These are phyloP conservation scores for Fraxinus baroniana DNA, from an alignment of 305 asterid species.

Conservation along the genomic window DNA sequence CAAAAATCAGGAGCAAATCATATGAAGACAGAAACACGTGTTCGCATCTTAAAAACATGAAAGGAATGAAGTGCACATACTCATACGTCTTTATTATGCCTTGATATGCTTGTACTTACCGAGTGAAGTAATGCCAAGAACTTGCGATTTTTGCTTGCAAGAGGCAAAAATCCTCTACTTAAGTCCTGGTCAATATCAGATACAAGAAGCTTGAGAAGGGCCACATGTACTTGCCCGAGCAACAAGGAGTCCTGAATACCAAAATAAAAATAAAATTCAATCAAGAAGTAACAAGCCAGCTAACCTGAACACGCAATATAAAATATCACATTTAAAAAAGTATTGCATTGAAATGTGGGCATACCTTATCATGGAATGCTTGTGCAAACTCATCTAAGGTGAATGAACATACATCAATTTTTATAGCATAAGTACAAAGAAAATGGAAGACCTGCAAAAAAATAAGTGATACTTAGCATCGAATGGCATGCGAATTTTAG, in stretches of 20 bases:
- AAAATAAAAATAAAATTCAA: conserved; percentile 21
- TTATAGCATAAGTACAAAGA: conserved; percentile 69
- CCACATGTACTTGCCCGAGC: conserved; percentile 79
- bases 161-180: conserved; percentile 43
- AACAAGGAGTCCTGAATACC: conserved; percentile 69
- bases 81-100: conserved; percentile 10
- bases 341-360: conserved; percentile 19
- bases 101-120: conserved; percentile 48
- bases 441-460: conserved; percentile 76
- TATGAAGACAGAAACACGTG: background rate
- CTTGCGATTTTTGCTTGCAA: conserved; percentile 76
- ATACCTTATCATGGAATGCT: conserved; percentile 84
- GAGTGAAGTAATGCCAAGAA: conserved; percentile 67
- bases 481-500: background rate
- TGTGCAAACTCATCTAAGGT: conserved; percentile 78
- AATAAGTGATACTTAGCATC: conserved; percentile 26
- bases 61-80: conserved; percentile 13
- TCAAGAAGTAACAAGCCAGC: conserved; percentile 14
- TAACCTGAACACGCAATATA: conserved; percentile 13
- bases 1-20: conserved; percentile 1
- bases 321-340: conserved; percentile 4
- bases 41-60: background rate
- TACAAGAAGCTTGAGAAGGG: conserved; percentile 74
- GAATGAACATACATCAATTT: conserved; percentile 55
- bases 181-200: conserved; percentile 69